phyloP scores from a whole-genome alignment of 768 basidiomycete genomes.

The Phylloporus sp. region DNA sequence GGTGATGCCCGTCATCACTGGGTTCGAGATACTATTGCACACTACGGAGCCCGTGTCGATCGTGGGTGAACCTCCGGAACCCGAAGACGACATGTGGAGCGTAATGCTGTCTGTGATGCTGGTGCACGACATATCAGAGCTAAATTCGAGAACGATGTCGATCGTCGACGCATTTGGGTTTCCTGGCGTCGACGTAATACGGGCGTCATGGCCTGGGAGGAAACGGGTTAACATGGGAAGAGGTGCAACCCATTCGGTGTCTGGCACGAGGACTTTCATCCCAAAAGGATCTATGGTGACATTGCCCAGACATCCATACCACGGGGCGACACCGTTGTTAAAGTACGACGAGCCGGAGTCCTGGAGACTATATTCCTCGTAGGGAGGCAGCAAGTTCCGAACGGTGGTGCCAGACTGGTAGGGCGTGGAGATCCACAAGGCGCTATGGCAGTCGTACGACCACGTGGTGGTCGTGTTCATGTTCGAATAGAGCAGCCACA shows the following conservation, averaged over 20 bases:
- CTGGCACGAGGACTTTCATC: slow-evolving; percentile 78
- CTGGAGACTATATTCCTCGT: slow-evolving; percentile 67
- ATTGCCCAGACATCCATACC: slow-evolving; percentile 63
- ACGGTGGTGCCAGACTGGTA: slow-evolving; percentile 57
- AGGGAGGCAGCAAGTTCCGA: slow-evolving; percentile 77
- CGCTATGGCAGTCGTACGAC: slow-evolving; percentile 50
- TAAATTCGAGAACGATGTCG: slow-evolving; percentile 76
- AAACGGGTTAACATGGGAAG: slow-evolving; percentile 75
- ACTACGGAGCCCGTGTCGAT: slow-evolving; percentile 38
- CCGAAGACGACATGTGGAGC: slow-evolving; percentile 67
- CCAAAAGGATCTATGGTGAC: slow-evolving; percentile 69
- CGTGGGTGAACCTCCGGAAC: slow-evolving; percentile 51
- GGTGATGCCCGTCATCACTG: slow-evolving; percentile 45
- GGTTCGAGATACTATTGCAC: slow-evolving; percentile 48
- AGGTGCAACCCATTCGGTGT: slow-evolving; percentile 59
- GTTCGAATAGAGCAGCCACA: slow-evolving; percentile 86
- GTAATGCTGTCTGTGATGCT: slow-evolving; percentile 59
- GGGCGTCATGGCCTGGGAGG: slow-evolving; percentile 80
- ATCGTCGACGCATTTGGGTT: slow-evolving; percentile 51
- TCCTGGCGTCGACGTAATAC: slow-evolving; percentile 41
- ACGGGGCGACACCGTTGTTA: slow-evolving; percentile 55
- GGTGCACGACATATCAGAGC: slow-evolving; percentile 65
- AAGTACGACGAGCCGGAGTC: slow-evolving; percentile 63
- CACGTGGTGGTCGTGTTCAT: slow-evolving; percentile 71
- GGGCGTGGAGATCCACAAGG: slow-evolving; percentile 76